A percentile compares a stretch with the other conserved stretches of the same genome.
phyloP scores from a whole-genome alignment of 306 rosid species.

The Gastrolobium bilobum region DNA sequence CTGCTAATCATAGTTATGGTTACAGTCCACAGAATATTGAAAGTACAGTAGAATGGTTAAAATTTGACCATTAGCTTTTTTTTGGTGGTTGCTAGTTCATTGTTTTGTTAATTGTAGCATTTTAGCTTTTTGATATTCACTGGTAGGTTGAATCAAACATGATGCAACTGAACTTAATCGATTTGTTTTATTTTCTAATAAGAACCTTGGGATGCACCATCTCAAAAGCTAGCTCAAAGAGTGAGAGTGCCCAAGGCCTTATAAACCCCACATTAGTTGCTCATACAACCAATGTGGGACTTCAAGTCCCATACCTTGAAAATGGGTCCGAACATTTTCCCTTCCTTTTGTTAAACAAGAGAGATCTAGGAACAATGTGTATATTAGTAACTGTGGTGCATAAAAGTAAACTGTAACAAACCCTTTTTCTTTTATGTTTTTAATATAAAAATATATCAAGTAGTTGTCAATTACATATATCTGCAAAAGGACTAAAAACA shows the following conservation, averaged over 20 bases:
- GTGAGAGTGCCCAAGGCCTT: too few species aligned
- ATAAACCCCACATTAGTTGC: too few species aligned
- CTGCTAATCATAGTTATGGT: background rate
- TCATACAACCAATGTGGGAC: too few species aligned
- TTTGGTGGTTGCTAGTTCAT: background rate
- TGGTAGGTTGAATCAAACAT: conserved; percentile 9
- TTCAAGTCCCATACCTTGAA: too few species aligned
- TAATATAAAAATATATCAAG: background rate
- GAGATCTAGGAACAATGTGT: background rate
- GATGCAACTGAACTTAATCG: background rate
- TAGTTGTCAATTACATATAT: background rate
- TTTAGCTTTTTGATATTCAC: conserved; percentile 24
- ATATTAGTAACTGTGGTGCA: too few species aligned
- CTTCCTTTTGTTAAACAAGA: background rate
- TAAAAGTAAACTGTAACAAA: conserved; percentile 7
- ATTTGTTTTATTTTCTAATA: background rate
- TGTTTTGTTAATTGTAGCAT: background rate
- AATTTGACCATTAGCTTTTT: background rate
- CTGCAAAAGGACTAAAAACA: background rate
- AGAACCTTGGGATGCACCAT: too few species aligned
- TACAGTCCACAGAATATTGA: background rate
- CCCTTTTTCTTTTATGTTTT: background rate
- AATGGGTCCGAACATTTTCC: background rate
- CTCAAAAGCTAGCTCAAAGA: too few species aligned
- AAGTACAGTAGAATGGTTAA: background rate